Percentiles rank a stretch among this genome's conserved stretches.
Conservation (phyloP, 148 eudicot species). For the Arctostaphylos glauca region DNA sequence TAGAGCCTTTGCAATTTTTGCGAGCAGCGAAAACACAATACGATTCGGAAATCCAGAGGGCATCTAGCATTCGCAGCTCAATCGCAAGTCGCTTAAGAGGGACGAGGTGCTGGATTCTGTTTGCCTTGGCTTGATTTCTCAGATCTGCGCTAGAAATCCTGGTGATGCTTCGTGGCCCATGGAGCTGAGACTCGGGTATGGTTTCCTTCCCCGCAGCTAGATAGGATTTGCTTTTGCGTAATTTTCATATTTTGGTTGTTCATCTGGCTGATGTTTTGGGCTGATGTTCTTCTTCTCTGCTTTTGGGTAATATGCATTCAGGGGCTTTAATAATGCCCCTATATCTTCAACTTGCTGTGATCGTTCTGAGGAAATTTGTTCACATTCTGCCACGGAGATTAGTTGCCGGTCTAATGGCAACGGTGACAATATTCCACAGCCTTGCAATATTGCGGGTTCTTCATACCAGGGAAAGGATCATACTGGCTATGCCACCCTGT, state of each 20-base stretch:
- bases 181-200: conserved; percentile 19
- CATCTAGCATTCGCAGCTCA: too few relatives aligned
- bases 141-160: conserved; percentile 12
- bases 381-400: conserved; percentile 37
- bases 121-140: conserved; percentile 1
- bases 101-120: conserved; percentile 22
- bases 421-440: conserved; percentile 30
- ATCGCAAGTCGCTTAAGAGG: conserved; percentile 17
- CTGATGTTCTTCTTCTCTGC: not conserved
- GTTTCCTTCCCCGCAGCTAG: not conserved
- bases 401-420: conserved; percentile 48
- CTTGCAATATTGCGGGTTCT: conserved; percentile 29
- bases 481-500: conserved; percentile 23
- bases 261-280: not conserved
- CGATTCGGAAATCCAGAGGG: too few relatives aligned
- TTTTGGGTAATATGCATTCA: not conserved
- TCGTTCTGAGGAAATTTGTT: conserved; percentile 25
- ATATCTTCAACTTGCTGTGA: conserved; percentile 35
- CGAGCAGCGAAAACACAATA: too few relatives aligned
- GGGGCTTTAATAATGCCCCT: conserved; percentile 9
- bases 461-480: conserved; percentile 28
- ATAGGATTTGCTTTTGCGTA: not conserved
- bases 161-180: conserved; percentile 11
- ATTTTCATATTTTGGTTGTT: not conserved
- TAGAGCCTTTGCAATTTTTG: too few relatives aligned